Conservation (phyloP, 768 basidiomycete genomes). For the Roridomyces roridus region DNA sequence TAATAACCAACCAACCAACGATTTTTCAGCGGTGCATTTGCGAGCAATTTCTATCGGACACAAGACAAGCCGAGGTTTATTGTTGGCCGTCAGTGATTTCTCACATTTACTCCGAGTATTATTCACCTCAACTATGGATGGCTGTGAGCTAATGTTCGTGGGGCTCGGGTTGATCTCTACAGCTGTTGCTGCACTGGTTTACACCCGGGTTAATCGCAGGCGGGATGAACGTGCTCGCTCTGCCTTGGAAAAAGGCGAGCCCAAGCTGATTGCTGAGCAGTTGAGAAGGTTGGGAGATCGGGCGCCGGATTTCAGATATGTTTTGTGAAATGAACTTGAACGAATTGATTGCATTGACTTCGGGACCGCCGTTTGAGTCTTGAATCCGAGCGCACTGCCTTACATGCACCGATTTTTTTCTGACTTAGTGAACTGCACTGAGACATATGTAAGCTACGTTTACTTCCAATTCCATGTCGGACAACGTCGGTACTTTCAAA, state of each 20-base stretch:
- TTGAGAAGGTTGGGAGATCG: slow-evolving; percentile 58
- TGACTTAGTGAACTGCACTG: no score
- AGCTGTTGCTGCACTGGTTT: slow-evolving; percentile 51
- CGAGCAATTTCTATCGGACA: slow-evolving; percentile 65
- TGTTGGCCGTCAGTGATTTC: slow-evolving; percentile 59
- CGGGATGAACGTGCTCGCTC: slow-evolving; percentile 47
- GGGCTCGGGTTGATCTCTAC: slow-evolving; percentile 63
- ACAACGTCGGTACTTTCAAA: no score
- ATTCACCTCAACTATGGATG: slow-evolving; percentile 48
- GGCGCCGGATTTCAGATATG: slow-evolving; percentile 69
- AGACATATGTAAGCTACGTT: not conserved
- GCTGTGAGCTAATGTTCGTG: slow-evolving; percentile 69
- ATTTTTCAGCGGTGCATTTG: slow-evolving; percentile 56
- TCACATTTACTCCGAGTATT: no score
- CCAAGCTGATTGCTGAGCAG: slow-evolving; percentile 38
- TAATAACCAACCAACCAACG: not conserved
- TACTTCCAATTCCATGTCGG: not conserved
- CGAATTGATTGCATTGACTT: no score
- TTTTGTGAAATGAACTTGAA: slow-evolving; percentile 41
- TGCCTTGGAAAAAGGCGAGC: slow-evolving; percentile 37
- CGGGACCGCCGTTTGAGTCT: no score
- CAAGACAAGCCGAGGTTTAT: slow-evolving; percentile 66
- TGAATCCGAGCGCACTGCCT: no score
- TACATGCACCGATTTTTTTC: no score
- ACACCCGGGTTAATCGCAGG: slow-evolving; percentile 58